phyloP scores from a whole-genome alignment of 2,329 filamentous ascomycete genomes.

The Thermothelomyces thermophilus region DNA sequence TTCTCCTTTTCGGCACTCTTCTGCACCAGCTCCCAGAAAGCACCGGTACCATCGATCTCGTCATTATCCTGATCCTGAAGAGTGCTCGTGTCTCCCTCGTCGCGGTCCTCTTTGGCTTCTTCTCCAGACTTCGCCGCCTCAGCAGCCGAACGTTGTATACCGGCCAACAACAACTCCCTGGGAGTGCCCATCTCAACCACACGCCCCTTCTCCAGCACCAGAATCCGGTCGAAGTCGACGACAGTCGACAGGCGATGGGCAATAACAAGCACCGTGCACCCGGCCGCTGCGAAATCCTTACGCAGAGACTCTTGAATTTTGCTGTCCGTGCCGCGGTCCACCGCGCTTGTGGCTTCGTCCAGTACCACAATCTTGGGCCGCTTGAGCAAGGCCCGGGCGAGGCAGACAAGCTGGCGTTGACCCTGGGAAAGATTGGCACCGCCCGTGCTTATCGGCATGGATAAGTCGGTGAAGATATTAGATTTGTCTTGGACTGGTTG shows the following conservation, averaged over 20 bases:
- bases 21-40: conserved; percentile 29
- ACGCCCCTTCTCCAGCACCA: conserved; percentile 42
- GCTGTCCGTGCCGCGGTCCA: conserved; percentile 51
- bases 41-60: conserved; percentile 19
- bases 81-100: conserved; percentile 7
- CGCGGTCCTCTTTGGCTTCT: background rate
- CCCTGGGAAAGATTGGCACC: conserved; percentile 38
- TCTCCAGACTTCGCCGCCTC: background rate
- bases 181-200: conserved; percentile 39
- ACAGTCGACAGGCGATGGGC: conserved; percentile 40
- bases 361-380: conserved; percentile 37
- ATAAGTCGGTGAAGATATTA: conserved; percentile 31
- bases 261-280: conserved; percentile 47
- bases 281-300: conserved; percentile 38
- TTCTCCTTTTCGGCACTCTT: conserved; percentile 28
- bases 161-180: conserved; percentile 34
- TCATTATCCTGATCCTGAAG: conserved; percentile 2
- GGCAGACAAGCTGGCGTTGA: conserved; percentile 42
- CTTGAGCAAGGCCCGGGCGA: conserved; percentile 40
- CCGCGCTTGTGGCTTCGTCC: conserved; percentile 41
- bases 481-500: conserved; percentile 5
- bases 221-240: conserved; percentile 44
- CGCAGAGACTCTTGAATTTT: conserved; percentile 51
- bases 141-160: conserved; percentile 24
- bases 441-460: conserved; percentile 28